Conservation (phyloP, 768 basidiomycete species). For the Xerocomus spinulosus region DNA sequence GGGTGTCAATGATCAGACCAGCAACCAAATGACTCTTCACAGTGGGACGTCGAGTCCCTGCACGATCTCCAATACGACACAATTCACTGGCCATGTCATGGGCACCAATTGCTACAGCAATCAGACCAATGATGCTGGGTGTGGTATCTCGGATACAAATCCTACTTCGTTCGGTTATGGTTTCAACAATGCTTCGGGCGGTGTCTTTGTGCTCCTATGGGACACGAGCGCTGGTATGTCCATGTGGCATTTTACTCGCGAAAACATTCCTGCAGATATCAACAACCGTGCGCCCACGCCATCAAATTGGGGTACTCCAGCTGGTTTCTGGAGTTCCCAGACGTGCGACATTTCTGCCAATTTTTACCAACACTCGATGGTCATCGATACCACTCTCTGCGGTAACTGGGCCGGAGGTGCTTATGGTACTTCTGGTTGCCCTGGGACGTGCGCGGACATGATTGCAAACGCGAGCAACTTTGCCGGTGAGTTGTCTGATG, state of each 20-base stretch:
- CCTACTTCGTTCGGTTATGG: conserved; percentile 39
- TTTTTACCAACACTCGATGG: conserved; percentile 50
- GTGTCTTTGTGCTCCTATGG: conserved; percentile 57
- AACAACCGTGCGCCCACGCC: conserved; percentile 42
- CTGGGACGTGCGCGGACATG: conserved; percentile 42
- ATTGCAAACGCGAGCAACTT: conserved; percentile 59
- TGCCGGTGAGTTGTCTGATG: conserved; percentile 28
- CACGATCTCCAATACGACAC: conserved; percentile 16
- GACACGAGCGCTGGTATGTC: conserved; percentile 43
- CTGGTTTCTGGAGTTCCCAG: conserved; percentile 46
- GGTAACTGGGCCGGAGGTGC: conserved; percentile 28
- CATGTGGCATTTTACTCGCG: conserved; percentile 53
- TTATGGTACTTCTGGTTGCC: conserved; percentile 31
- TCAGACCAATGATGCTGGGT: conserved; percentile 41
- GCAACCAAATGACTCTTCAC: conserved; percentile 67
- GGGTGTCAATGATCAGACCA: conserved; percentile 55
- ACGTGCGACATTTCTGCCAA: conserved; percentile 47
- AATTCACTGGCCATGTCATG: conserved; percentile 22
- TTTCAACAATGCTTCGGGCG: conserved; percentile 38
- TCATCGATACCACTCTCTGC: conserved; percentile 36
- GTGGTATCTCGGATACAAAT: conserved; percentile 43
- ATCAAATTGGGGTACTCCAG: conserved; percentile 47
- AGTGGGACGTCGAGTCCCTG: conserved; percentile 42
- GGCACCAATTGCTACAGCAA: conserved; percentile 39
- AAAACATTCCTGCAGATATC: conserved; percentile 51